Evolutionary conservation across 345 rosid genomes (phyloP).

Genomic region (Hevea brasiliensis): DNA sequence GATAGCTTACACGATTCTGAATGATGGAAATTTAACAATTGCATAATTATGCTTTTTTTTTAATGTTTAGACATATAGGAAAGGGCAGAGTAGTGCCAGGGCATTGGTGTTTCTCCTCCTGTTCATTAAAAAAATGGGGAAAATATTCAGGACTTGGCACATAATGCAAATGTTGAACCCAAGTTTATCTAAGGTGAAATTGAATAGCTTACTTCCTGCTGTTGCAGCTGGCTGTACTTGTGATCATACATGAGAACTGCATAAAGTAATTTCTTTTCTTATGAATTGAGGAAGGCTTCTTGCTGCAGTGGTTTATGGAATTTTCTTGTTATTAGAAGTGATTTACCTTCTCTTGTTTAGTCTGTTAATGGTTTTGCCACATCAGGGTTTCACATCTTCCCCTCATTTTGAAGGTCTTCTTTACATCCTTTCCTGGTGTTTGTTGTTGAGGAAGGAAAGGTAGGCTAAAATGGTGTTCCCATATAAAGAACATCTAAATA

Average conservation of each 20-base stretch:
- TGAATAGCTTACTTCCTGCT: background rate
- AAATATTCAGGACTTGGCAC: background rate
- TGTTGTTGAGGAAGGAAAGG: background rate
- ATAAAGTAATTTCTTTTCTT: background rate
- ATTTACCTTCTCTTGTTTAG: background rate
- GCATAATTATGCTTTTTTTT: background rate
- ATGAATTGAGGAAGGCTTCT: constrained; percentile 1
- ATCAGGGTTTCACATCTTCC: background rate
- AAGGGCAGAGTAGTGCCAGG: background rate
- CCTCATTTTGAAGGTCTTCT: background rate
- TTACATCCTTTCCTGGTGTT: background rate
- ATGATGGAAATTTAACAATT: background rate
- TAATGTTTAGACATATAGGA: background rate
- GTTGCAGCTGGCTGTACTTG: background rate
- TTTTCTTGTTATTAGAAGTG: background rate
- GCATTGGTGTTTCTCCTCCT: background rate
- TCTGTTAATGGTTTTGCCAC: background rate
- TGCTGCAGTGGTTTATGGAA: background rate
- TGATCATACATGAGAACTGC: background rate
- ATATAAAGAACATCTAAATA: background rate
- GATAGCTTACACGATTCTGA: background rate
- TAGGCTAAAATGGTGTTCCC: background rate
- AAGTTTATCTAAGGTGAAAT: background rate
- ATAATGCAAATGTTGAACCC: background rate
- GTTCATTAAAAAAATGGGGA: background rate